Evolutionary conservation across 192 early-diverging fungal species (phyloP).

Genomic region (Linnemannia zychae): DNA sequence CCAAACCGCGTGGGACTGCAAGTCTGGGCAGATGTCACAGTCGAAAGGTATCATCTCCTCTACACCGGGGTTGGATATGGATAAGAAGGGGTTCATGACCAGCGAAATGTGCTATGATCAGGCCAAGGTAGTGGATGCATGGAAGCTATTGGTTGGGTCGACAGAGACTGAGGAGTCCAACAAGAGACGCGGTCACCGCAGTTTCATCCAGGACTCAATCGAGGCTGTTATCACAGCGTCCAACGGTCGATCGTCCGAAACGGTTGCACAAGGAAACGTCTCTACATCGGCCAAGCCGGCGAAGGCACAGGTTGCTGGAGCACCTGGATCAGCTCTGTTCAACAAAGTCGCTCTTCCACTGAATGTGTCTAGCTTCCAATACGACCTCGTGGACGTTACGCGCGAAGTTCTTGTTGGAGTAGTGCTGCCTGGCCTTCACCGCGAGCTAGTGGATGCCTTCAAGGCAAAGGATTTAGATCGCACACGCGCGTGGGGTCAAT

Average conservation of each 20-base stretch:
- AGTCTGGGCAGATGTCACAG: slow-evolving; percentile 18
- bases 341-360: slow-evolving; percentile 17
- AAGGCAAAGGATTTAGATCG: slow-evolving; percentile 20
- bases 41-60: slow-evolving; percentile 35
- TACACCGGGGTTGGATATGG: slow-evolving; percentile 34
- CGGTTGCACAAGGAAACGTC: neutral
- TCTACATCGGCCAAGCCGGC: neutral
- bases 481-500: slow-evolving; percentile 8
- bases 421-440: slow-evolving; percentile 38
- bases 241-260: neutral
- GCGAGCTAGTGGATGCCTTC: slow-evolving; percentile 36
- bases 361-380: slow-evolving; percentile 45
- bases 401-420: slow-evolving; percentile 35
- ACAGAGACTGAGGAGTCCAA: slow-evolving; percentile 28
- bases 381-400: slow-evolving; percentile 52
- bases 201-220: slow-evolving; percentile 14
- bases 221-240: neutral
- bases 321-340: neutral
- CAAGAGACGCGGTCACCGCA: neutral
- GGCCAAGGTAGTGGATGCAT: neutral
- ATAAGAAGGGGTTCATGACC: slow-evolving; percentile 5
- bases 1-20: slow-evolving; percentile 42
- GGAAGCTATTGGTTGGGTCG: slow-evolving; percentile 17
- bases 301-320: neutral
- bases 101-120: slow-evolving; percentile 21